These are phyloP conservation scores for Plenodomus biglobosus DNA, from an alignment of 2,329 filamentous ascomycete genomes.

Conservation along the genomic window DNA sequence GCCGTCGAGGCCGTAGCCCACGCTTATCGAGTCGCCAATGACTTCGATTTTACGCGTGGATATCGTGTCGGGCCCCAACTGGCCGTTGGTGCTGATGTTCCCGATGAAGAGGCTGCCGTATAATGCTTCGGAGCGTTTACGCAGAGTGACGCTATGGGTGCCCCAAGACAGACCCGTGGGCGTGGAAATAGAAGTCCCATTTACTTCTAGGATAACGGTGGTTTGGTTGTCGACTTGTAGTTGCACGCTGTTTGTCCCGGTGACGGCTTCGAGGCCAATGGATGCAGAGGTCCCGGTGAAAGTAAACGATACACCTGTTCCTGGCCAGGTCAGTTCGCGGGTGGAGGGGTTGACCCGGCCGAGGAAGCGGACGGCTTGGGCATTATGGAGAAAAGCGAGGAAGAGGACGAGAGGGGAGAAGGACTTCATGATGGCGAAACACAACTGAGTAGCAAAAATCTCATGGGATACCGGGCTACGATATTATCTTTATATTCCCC, in stretches of 20 bases:
- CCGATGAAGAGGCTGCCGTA: conserved; percentile 41
- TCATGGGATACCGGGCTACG: neutral
- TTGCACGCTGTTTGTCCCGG: conserved; percentile 41
- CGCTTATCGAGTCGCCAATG: conserved; percentile 51
- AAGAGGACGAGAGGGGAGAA: conserved; percentile 1
- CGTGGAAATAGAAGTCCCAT: conserved; percentile 34
- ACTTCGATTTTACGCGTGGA: conserved; percentile 47
- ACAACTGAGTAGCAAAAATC: neutral
- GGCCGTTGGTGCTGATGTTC: conserved; percentile 33
- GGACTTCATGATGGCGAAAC: neutral
- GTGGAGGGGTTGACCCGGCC: conserved; percentile 50
- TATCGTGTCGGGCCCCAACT: conserved; percentile 16
- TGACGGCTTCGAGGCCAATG: conserved; percentile 36
- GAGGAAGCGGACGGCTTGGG: conserved; percentile 19
- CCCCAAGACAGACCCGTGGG: conserved; percentile 35
- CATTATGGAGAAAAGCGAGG: conserved; percentile 3
- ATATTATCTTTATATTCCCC: neutral
- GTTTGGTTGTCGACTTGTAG: conserved; percentile 38
- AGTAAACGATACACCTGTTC: conserved; percentile 47
- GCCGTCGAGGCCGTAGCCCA: conserved; percentile 51
- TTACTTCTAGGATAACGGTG: conserved; percentile 30
- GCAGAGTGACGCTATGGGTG: conserved; percentile 43
- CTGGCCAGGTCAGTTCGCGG: conserved; percentile 50
- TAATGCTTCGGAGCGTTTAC: conserved; percentile 44
- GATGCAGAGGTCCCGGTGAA: conserved; percentile 47